These are phyloP conservation scores for Pseudogymnoascus verrucosus DNA, from an alignment of 2,329 filamentous ascomycete genomes.

Conservation along the genomic window DNA sequence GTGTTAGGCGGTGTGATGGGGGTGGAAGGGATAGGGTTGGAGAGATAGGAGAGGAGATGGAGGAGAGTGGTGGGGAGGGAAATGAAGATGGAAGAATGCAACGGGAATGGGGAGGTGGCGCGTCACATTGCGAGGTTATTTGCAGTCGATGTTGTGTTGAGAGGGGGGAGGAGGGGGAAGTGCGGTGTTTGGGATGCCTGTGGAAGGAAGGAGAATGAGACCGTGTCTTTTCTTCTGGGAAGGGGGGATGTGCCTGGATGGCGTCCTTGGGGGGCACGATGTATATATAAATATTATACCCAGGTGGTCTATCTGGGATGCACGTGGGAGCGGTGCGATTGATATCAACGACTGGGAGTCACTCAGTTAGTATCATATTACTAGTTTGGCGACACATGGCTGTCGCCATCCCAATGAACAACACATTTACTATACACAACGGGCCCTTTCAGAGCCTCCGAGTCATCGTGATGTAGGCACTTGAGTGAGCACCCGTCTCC, in stretches of 20 bases:
- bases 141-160: constrained; percentile 65
- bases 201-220: constrained; percentile 15
- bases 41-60: constrained; percentile 9
- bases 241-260: neutral
- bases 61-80: constrained; percentile 1
- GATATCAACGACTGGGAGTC: neutral
- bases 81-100: neutral
- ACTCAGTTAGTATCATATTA: neutral
- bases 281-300: constrained; percentile 7
- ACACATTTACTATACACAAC: neutral
- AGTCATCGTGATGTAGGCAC: neutral
- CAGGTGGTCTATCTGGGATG: neutral
- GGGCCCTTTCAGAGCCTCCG: neutral
- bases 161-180: constrained; percentile 53
- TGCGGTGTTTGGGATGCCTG: constrained; percentile 58
- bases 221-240: neutral
- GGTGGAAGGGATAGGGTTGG: constrained; percentile 29
- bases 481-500: neutral
- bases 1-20: constrained; percentile 54
- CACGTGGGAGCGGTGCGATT: neutral
- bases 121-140: constrained; percentile 35
- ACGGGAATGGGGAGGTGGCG: neutral
- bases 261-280: neutral
- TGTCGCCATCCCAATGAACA: neutral
- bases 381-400: neutral